Conservation (phyloP, 495 filamentous ascomycete genomes). For the Parathielavia hyrcaniae region DNA sequence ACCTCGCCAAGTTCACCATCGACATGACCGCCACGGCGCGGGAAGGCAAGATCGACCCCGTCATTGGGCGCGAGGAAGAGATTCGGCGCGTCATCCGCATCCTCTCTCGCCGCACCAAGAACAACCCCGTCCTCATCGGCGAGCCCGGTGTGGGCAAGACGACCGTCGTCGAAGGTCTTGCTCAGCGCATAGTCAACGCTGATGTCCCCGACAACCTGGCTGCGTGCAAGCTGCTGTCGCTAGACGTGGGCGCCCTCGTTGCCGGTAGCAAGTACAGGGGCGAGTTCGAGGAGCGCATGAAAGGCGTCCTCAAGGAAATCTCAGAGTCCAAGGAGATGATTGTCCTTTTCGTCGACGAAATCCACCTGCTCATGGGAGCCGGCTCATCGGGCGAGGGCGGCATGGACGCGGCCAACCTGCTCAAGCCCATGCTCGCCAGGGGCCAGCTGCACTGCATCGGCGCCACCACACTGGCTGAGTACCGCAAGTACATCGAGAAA, state of each 20-base stretch:
- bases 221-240: conserved; percentile 83
- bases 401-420: conserved; percentile 95
- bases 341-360: conserved; percentile 95
- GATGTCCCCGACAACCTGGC: conserved; percentile 96
- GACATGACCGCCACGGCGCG: conserved; percentile 92
- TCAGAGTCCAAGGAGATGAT: conserved; percentile 95
- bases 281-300: conserved; percentile 98
- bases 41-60: conserved; percentile 96
- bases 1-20: conserved; percentile 93
- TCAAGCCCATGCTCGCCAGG: conserved; percentile 95
- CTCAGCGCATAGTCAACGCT: conserved; percentile 86
- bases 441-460: conserved; percentile 97
- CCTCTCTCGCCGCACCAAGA: conserved; percentile 89
- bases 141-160: conserved; percentile 99
- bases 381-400: conserved; percentile 89
- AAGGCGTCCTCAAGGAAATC: conserved; percentile 95
- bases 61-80: conserved; percentile 96
- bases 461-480: conserved; percentile 89
- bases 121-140: conserved; percentile 90
- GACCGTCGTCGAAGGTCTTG: conserved; percentile 95
- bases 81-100: conserved; percentile 92
- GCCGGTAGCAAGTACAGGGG: conserved; percentile 97
- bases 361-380: conserved; percentile 96
- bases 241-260: conserved; percentile 91
- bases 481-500: conserved; percentile 98